Evolutionary conservation across 1,284 basidiomycete species (phyloP).

Genomic region (Cutaneotrichosporon sp.): DNA sequence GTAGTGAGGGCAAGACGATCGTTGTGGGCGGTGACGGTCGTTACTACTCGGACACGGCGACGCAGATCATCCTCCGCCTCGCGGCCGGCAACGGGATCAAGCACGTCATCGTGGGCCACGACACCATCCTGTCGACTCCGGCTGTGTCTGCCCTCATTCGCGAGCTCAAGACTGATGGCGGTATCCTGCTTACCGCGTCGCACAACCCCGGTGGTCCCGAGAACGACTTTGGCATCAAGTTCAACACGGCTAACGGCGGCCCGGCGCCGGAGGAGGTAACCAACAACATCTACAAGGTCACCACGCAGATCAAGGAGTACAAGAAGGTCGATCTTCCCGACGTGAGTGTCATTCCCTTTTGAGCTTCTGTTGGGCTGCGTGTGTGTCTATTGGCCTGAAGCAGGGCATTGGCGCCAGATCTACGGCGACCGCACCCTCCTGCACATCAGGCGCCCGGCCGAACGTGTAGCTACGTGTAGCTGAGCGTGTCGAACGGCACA

Average conservation of each 20-base stretch:
- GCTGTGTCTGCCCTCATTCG: slow-evolving; percentile 95
- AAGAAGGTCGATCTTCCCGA: slow-evolving; percentile 73
- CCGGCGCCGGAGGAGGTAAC: slow-evolving; percentile 94
- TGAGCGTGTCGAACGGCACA: no score
- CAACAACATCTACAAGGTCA: slow-evolving; percentile 86
- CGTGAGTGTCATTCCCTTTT: slow-evolving; percentile 52
- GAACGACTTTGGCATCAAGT: slow-evolving; percentile 99
- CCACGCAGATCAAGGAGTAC: slow-evolving; percentile 80
- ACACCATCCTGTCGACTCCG: slow-evolving; percentile 91
- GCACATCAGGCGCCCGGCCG: no score
- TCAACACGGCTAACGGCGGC: slow-evolving; percentile 95
- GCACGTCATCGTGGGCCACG: slow-evolving; percentile 83
- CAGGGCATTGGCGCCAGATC: no score
- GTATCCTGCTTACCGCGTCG: slow-evolving; percentile 94
- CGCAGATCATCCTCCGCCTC: slow-evolving; percentile 85
- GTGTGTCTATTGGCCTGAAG: no score
- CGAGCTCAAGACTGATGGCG: slow-evolving; percentile 91
- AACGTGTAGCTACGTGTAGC: no score
- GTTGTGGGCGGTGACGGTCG: slow-evolving; percentile 97
- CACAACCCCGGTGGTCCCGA: slow-evolving; percentile 98
- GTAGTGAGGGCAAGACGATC: slow-evolving; percentile 64
- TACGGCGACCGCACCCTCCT: no score
- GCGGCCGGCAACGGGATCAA: slow-evolving; percentile 84
- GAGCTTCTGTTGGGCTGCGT: no score
- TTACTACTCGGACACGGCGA: slow-evolving; percentile 79